Percentiles rank a stretch among this genome's conserved stretches.
phyloP scores from a whole-genome alignment of 1,284 basidiomycete species.

The Ustilago xerochloae region DNA sequence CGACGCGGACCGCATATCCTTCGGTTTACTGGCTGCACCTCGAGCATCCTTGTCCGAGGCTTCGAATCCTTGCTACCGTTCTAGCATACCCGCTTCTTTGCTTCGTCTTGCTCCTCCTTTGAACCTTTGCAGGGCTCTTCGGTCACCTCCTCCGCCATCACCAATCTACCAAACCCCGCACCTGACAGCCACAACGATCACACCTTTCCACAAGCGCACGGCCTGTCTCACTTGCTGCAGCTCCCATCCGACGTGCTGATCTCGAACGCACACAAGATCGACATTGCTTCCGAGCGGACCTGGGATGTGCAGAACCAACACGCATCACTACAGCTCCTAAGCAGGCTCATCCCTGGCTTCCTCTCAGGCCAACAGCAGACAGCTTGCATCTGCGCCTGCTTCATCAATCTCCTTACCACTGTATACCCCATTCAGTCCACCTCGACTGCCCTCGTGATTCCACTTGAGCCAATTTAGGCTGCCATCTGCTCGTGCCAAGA shows the following conservation, averaged over 20 bases:
- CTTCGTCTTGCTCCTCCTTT: background rate
- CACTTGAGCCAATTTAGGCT: background rate
- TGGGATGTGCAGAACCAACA: conserved; percentile 20
- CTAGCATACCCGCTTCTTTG: background rate
- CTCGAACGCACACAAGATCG: conserved; percentile 24
- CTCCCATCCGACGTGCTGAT: conserved; percentile 11
- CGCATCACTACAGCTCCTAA: background rate
- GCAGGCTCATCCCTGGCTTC: background rate
- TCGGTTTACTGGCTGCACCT: conserved; percentile 26
- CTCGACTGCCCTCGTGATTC: conserved; percentile 22
- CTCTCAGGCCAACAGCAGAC: background rate
- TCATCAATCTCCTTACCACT: background rate
- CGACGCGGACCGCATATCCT: conserved; percentile 13
- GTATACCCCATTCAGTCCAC: conserved; percentile 10
- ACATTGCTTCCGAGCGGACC: conserved; percentile 51
- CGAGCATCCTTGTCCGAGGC: conserved; percentile 30
- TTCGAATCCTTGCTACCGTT: background rate
- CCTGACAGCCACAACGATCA: conserved; percentile 6
- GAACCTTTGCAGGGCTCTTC: background rate
- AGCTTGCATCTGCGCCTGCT: background rate
- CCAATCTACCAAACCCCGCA: conserved; percentile 13
- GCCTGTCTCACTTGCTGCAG: conserved; percentile 2
- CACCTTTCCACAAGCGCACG: background rate
- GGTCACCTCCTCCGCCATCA: background rate
- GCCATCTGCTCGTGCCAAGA: conserved; percentile 18